Evolutionary conservation across 1,284 basidiomycete species (phyloP).

Genomic region (Irpex sp.): DNA sequence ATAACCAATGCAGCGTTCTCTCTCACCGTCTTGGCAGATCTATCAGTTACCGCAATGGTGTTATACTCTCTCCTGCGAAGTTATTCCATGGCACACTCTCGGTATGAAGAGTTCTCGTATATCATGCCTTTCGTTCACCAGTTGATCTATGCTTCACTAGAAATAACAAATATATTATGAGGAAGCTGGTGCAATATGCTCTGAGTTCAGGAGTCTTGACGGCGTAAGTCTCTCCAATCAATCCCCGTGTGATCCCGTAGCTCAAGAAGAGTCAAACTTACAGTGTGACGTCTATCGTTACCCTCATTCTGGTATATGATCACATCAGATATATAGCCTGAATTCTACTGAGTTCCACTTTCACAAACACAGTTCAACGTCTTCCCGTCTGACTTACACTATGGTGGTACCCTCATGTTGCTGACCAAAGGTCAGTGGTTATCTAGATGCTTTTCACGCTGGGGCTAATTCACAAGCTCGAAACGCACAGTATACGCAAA

Average conservation of each 20-base stretch:
- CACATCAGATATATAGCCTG: neutral
- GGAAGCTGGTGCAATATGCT: neutral
- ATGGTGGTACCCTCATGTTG: no score
- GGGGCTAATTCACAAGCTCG: no score
- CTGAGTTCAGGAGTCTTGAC: neutral
- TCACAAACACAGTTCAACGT: no score
- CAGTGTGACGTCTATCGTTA: neutral
- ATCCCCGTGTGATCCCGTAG: neutral
- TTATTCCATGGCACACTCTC: neutral
- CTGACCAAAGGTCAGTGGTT: no score
- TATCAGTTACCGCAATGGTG: neutral
- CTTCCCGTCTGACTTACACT: no score
- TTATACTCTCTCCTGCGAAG: neutral
- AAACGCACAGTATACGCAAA: neutral
- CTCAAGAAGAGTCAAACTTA: neutral
- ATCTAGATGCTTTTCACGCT: no score
- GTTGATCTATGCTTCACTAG: neutral
- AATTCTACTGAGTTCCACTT: no score
- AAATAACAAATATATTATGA: neutral
- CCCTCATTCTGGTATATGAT: neutral
- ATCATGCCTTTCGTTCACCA: neutral
- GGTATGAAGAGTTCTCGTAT: neutral
- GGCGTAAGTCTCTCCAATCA: neutral
- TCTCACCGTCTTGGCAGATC: neutral
- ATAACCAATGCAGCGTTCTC: neutral